Conservation (phyloP, 495 filamentous ascomycete genomes). For the Rhizodiscina lignyota region DNA sequence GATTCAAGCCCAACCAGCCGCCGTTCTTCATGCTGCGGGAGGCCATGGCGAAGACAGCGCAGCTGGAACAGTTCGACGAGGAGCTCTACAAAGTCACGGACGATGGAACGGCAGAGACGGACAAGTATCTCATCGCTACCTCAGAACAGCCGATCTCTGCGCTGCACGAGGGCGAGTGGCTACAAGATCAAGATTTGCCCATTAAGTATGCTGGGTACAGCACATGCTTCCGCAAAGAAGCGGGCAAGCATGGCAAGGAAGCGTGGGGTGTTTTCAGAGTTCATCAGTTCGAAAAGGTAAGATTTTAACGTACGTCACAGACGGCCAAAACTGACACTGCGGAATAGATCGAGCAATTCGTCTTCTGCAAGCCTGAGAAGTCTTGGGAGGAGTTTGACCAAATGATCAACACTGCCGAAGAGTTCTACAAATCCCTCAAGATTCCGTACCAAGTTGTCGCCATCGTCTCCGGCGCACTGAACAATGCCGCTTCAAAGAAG, state of each 20-base stretch:
- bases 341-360: conserved; percentile 70
- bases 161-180: conserved; percentile 86
- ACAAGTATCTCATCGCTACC: conserved; percentile 96
- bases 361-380: conserved; percentile 84
- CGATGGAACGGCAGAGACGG: conserved; percentile 56
- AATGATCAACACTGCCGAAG: conserved; percentile 82
- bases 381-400: conserved; percentile 86
- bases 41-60: conserved; percentile 97
- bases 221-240: conserved; percentile 91
- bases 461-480: conserved; percentile 89
- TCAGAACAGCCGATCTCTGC: conserved; percentile 91
- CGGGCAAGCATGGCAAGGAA: conserved; percentile 80
- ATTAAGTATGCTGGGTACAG: conserved; percentile 89
- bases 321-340: conserved; percentile 1
- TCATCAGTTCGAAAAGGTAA: conserved; percentile 92
- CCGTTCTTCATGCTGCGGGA: conserved; percentile 94
- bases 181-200: conserved; percentile 67
- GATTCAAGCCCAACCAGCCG: conserved; percentile 79
- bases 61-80: conserved; percentile 94
- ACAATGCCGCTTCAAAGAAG: conserved; percentile 88
- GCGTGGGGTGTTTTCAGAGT: conserved; percentile 98
- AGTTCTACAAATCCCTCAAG: conserved; percentile 80
- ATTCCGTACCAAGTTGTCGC: conserved; percentile 82
- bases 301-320: conserved; percentile 7
- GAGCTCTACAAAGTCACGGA: conserved; percentile 93